A percentile compares a stretch with the other conserved stretches of the same genome.
Evolutionary conservation across 176 grass and related monocot genomes (phyloP).

Genomic region (Panicum miliaceum): DNA sequence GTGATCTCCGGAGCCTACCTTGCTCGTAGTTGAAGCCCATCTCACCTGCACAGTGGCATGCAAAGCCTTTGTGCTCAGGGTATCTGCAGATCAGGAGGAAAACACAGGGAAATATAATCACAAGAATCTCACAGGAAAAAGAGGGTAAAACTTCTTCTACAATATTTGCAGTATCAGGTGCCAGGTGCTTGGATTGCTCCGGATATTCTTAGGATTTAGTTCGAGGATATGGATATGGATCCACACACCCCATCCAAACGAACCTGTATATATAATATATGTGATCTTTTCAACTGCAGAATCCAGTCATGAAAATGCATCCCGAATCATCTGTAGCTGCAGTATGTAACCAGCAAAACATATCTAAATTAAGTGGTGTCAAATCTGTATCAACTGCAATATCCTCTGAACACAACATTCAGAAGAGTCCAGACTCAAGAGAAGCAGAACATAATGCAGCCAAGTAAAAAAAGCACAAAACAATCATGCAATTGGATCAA

Average conservation of each 20-base stretch:
- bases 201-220: background rate
- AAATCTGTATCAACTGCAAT: background rate
- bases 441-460: background rate
- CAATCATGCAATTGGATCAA: background rate
- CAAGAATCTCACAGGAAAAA: background rate
- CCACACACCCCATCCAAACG: too few relatives aligned
- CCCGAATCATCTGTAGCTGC: background rate
- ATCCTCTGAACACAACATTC: background rate
- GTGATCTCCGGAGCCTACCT: background rate
- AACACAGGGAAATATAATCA: background rate
- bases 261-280: too few relatives aligned
- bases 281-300: background rate
- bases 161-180: background rate
- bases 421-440: background rate
- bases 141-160: background rate
- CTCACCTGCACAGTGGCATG: background rate
- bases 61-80: background rate
- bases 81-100: background rate
- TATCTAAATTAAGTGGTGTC: background rate
- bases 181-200: background rate
- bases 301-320: background rate
- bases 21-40: background rate
- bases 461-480: background rate
- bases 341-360: background rate
- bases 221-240: background rate